Conservation (phyloP, 176 grass and related monocot species). For the Aegilops longissima region DNA sequence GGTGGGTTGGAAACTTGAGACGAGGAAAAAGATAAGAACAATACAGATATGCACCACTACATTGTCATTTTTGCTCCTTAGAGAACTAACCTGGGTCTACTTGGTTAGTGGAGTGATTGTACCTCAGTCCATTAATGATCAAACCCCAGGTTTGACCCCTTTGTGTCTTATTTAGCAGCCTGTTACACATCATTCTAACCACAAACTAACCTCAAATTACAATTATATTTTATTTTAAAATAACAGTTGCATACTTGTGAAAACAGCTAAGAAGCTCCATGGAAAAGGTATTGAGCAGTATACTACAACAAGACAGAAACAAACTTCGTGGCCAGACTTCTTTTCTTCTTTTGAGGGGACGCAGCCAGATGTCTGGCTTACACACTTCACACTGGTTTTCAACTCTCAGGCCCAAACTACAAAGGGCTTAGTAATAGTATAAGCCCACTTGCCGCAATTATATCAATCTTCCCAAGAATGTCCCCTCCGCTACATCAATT, state of each 20-base stretch:
- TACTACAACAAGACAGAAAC: constrained; percentile 6
- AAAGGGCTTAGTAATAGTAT: constrained; percentile 14
- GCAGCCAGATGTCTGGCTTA: constrained; percentile 13
- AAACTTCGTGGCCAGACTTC: constrained; percentile 1
- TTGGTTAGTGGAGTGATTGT: too few relatives aligned
- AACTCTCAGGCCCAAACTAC: constrained; percentile 34
- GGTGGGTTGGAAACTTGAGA: neutral
- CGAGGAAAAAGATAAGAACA: neutral
- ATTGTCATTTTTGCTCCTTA: neutral
- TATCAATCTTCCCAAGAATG: constrained; percentile 65
- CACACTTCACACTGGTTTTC: neutral
- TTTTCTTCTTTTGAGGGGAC: neutral
- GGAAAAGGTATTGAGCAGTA: neutral
- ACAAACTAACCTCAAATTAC: neutral
- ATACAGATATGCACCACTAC: neutral
- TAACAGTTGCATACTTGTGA: neutral
- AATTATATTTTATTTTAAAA: neutral
- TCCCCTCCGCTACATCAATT: constrained; percentile 50
- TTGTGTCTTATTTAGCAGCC: too few relatives aligned
- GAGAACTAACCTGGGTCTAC: neutral
- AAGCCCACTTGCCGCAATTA: constrained; percentile 32
- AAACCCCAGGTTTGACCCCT: too few relatives aligned
- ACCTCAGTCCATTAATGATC: too few relatives aligned
- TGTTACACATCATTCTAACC: neutral
- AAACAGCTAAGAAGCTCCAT: neutral